These are phyloP conservation scores for Quercus alba DNA, from an alignment of 306 rosid species.

Conservation along the genomic window DNA sequence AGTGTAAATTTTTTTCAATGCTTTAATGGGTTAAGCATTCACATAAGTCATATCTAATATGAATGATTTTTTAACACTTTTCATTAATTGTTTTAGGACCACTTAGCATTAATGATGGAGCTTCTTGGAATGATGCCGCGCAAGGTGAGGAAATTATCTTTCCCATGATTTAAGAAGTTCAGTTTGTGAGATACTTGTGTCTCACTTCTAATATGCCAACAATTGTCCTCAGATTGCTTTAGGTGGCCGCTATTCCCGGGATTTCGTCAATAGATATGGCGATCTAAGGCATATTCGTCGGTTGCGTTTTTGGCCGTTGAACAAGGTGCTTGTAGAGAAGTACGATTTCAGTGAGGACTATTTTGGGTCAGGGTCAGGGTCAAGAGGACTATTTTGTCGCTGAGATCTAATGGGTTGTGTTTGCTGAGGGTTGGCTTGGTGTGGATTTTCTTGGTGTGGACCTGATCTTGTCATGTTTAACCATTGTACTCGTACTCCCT, in stretches of 20 bases:
- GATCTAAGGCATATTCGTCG: slow-evolving; percentile 89
- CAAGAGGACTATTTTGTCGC: too few species aligned
- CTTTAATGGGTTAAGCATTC: background rate
- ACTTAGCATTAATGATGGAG: slow-evolving; percentile 98
- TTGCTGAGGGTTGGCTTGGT: too few species aligned
- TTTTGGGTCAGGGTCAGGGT: too few species aligned
- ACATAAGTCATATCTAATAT: background rate
- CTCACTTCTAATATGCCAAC: slow-evolving; percentile 29
- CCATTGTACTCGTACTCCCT: too few species aligned
- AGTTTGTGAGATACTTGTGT: slow-evolving; percentile 11
- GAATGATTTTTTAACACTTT: background rate
- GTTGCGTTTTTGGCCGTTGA: slow-evolving; percentile 92
- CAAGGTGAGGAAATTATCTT: slow-evolving; percentile 49
- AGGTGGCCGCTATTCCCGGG: slow-evolving; percentile 94
- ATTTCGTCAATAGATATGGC: slow-evolving; percentile 88
- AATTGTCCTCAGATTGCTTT: slow-evolving; percentile 71
- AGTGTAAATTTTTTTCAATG: background rate
- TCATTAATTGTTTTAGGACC: slow-evolving; percentile 57
- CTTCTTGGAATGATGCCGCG: slow-evolving; percentile 99
- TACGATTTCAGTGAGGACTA: slow-evolving; percentile 86
- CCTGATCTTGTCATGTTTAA: too few species aligned
- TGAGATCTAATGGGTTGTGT: too few species aligned
- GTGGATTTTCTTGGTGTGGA: too few species aligned
- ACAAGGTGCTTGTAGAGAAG: slow-evolving; percentile 81
- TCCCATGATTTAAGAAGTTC: slow-evolving; percentile 3